Evolutionary conservation across 2,329 filamentous ascomycete species (phyloP).

Genomic region (Sporothrix sp.): DNA sequence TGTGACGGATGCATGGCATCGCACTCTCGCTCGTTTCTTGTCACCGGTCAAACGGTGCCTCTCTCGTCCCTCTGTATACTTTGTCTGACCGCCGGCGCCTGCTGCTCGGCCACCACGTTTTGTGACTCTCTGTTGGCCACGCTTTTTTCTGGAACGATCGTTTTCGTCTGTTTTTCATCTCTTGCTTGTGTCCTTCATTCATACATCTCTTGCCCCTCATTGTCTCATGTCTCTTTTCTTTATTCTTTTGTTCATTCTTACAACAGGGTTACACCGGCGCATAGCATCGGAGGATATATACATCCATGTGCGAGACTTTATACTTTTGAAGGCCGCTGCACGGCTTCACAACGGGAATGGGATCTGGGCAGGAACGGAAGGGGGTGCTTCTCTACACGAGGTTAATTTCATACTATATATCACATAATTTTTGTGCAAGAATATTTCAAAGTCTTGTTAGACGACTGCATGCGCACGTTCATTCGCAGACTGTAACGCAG

Average conservation of each 20-base stretch:
- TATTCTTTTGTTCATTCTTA: neutral
- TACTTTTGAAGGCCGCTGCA: neutral
- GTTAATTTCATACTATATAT: constrained; percentile 7
- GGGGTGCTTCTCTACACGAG: neutral
- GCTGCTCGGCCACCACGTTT: neutral
- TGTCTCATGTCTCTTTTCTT: constrained; percentile 5
- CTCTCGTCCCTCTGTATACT: neutral
- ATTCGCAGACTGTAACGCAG: no score
- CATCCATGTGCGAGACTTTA: constrained; percentile 9
- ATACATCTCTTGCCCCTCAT: neutral
- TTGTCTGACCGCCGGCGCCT: neutral
- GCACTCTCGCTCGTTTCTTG: no score
- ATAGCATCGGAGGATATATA: constrained; percentile 17
- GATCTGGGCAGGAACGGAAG: constrained; percentile 2
- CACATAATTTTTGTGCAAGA: no score
- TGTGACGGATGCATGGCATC: no score
- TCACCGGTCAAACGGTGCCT: no score
- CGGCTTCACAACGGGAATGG: constrained; percentile 10
- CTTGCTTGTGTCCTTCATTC: neutral
- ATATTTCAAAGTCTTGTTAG: no score
- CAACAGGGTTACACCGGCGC: constrained; percentile 11
- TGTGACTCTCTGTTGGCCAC: neutral
- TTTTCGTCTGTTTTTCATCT: no score
- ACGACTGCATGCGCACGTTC: no score
- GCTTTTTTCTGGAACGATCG: no score